Evolutionary conservation across 345 rosid species (phyloP).

Genomic region (Dipteronia dyeriana): DNA sequence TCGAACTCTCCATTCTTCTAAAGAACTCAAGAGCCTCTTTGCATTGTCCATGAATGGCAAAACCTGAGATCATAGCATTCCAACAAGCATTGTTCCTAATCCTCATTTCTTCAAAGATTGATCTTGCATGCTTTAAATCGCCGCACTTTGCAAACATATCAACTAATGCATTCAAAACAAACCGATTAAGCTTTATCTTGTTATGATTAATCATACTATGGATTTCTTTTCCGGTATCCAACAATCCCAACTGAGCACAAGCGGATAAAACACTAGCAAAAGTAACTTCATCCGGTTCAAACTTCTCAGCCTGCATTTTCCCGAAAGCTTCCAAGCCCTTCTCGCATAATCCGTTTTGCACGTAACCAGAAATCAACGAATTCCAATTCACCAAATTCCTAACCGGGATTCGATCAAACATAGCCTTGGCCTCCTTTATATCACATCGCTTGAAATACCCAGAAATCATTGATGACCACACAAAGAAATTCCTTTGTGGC

Average conservation of each 20-base stretch:
- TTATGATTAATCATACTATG: slow-evolving; percentile 41
- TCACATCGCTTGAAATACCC: slow-evolving; percentile 66
- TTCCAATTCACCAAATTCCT: slow-evolving; percentile 76
- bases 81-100: slow-evolving; percentile 56
- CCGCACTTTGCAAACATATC: slow-evolving; percentile 89
- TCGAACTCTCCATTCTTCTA: slow-evolving; percentile 49
- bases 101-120: slow-evolving; percentile 52
- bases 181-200: slow-evolving; percentile 51
- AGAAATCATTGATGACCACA: slow-evolving; percentile 80
- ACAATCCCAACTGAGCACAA: slow-evolving; percentile 66
- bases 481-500: slow-evolving; percentile 66
- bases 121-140: slow-evolving; percentile 53
- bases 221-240: slow-evolving; percentile 62
- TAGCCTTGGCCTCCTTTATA: slow-evolving; percentile 48
- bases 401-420: slow-evolving; percentile 46
- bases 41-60: slow-evolving; percentile 56
- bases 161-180: slow-evolving; percentile 57
- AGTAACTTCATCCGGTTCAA: slow-evolving; percentile 66
- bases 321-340: slow-evolving; percentile 57
- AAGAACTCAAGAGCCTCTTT: slow-evolving; percentile 65
- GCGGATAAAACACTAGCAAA: slow-evolving; percentile 64
- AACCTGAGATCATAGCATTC: slow-evolving; percentile 77
- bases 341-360: slow-evolving; percentile 56
- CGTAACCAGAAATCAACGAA: slow-evolving; percentile 63
- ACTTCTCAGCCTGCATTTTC: slow-evolving; percentile 57